Conservation (phyloP, 108 stramenopile genomes). For the Nannochloropsis gaditana region DNA sequence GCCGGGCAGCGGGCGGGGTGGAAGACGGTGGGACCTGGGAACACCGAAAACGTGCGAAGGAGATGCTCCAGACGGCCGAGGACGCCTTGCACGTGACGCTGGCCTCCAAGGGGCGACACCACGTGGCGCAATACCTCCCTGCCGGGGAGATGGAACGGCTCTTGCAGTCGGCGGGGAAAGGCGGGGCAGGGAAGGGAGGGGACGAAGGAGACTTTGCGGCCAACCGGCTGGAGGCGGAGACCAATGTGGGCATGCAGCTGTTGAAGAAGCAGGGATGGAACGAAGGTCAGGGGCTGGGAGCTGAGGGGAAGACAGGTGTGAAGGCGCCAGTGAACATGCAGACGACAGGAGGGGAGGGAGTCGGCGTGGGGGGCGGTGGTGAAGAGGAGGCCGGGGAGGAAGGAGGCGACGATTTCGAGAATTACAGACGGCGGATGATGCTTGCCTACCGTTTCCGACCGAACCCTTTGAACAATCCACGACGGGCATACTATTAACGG, state of each 20-base stretch:
- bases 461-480: conserved; percentile 45
- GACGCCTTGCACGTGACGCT: conserved; percentile 23
- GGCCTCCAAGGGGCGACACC: conserved; percentile 29
- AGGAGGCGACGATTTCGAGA: conserved; percentile 42
- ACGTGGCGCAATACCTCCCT: conserved; percentile 43
- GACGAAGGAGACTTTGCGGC: not conserved
- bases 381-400: conserved; percentile 20
- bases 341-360: conserved; percentile 29
- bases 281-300: not conserved
- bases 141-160: conserved; percentile 34
- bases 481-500: conserved; percentile 38
- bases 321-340: conserved; percentile 36
- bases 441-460: conserved; percentile 46
- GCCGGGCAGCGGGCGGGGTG: conserved; percentile 31
- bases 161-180: conserved; percentile 25
- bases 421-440: conserved; percentile 49
- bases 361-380: conserved; percentile 26
- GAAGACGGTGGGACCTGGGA: conserved; percentile 46
- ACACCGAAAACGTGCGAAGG: conserved; percentile 42
- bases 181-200: conserved; percentile 22
- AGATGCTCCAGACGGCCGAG: conserved; percentile 46
- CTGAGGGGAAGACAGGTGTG: not conserved
- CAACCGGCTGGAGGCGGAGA: not conserved
- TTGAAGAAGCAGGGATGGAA: not conserved
- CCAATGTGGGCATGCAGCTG: not conserved